A percentile compares a stretch with the other conserved stretches of the same genome.
These are phyloP conservation scores for Rosa multiflora DNA, from an alignment of 306 rosid genomes.

Conservation along the genomic window DNA sequence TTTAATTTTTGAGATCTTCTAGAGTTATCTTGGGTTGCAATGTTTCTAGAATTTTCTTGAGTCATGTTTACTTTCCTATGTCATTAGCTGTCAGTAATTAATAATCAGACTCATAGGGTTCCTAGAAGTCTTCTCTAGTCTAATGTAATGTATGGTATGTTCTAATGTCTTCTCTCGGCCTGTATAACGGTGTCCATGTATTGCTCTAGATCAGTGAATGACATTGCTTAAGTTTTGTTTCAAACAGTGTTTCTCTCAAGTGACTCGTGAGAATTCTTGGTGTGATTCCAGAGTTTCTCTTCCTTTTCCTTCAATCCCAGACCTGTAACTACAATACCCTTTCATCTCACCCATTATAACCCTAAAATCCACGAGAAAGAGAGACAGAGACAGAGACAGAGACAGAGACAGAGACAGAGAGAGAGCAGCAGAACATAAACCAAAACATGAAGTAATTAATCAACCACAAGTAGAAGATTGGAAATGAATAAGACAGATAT, in stretches of 20 bases:
- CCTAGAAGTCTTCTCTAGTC: not conserved
- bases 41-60: not conserved
- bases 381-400: not conserved
- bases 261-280: not conserved
- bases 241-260: not conserved
- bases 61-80: not conserved
- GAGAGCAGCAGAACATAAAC: not conserved
- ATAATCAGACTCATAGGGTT: not conserved
- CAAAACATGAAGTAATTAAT: not conserved
- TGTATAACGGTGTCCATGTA: not conserved
- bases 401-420: too few species aligned
- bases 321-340: not conserved
- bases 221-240: not conserved
- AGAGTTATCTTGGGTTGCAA: not conserved
- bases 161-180: not conserved
- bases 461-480: not conserved
- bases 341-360: not conserved
- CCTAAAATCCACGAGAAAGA: not conserved
- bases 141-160: not conserved
- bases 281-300: not conserved
- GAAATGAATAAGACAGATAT: not conserved
- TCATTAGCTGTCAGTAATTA: not conserved
- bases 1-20: not conserved
- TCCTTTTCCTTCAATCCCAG: not conserved
- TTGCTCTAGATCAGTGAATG: not conserved